phyloP scores from a whole-genome alignment of 257 asterid genomes.

The Nicotiana attenuata region DNA sequence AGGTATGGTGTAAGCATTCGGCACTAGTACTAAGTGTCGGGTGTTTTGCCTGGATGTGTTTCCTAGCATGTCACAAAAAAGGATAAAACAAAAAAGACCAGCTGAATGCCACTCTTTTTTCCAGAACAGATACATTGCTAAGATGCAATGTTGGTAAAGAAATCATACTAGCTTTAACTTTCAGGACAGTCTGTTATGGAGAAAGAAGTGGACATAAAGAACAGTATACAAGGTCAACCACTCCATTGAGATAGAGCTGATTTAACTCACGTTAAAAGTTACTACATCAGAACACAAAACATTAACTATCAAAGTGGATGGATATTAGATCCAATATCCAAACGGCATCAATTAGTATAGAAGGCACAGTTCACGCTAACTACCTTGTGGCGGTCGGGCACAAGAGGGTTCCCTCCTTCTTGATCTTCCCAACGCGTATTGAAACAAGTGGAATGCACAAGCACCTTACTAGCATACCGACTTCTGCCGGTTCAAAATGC shows the following conservation, averaged over 20 bases:
- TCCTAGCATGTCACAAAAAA: too few relatives aligned
- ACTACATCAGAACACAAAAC: too few relatives aligned
- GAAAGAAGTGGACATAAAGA: neutral
- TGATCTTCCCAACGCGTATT: constrained; percentile 80
- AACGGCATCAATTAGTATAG: neutral
- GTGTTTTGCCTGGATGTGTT: too few relatives aligned
- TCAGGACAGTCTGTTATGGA: neutral
- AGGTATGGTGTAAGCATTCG: neutral
- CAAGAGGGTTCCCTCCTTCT: constrained; percentile 58
- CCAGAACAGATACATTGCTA: neutral
- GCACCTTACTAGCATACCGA: constrained; percentile 87
- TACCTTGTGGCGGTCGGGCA: constrained; percentile 83
- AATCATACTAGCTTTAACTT: neutral
- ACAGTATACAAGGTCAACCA: neutral
- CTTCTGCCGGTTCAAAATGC: constrained; percentile 93
- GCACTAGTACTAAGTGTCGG: too few relatives aligned
- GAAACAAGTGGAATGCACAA: constrained; percentile 89
- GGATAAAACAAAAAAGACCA: too few relatives aligned
- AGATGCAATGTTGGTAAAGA: neutral
- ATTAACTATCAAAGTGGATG: too few relatives aligned
- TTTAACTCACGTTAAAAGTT: too few relatives aligned
- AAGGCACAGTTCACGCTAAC: neutral
- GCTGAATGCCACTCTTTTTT: too few relatives aligned
- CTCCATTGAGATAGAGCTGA: neutral
- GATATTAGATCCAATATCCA: neutral